phyloP scores from a whole-genome alignment of 1,284 basidiomycete species.

The Tilletia walkeri region DNA sequence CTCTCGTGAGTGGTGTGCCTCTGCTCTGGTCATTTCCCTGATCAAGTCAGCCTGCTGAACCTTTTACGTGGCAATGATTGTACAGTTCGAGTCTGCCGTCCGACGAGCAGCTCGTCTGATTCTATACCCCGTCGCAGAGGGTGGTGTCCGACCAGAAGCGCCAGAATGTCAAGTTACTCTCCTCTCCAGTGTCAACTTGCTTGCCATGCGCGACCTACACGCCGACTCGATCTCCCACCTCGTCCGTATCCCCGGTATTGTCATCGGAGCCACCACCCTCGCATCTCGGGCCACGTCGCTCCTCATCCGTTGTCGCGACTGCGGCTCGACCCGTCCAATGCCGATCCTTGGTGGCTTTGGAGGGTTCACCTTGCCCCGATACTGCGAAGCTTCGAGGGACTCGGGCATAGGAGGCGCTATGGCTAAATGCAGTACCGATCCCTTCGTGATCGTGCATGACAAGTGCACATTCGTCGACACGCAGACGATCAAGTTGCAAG shows the following conservation, averaged over 20 bases:
- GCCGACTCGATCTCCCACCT: conserved; percentile 93
- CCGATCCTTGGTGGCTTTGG: conserved; percentile 77
- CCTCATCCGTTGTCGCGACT: conserved; percentile 87
- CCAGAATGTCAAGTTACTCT: conserved; percentile 87
- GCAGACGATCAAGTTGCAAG: conserved; percentile 94
- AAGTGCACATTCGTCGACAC: conserved; percentile 93
- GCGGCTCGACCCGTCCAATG: conserved; percentile 72
- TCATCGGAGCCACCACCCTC: conserved; percentile 92
- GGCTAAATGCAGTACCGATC: conserved; percentile 92
- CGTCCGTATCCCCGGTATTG: conserved; percentile 94
- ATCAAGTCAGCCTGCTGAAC: neutral
- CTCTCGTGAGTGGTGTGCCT: conserved; percentile 65
- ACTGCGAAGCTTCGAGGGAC: conserved; percentile 48
- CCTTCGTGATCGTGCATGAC: conserved; percentile 92
- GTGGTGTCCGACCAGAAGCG: conserved; percentile 41
- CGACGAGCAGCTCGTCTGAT: conserved; percentile 50
- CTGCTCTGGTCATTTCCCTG: neutral
- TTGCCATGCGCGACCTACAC: conserved; percentile 78
- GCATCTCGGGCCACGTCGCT: conserved; percentile 89
- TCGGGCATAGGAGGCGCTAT: conserved; percentile 67
- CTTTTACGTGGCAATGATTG: neutral
- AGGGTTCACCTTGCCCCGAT: conserved; percentile 62
- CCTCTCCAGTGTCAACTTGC: conserved; percentile 77
- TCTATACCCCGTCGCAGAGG: conserved; percentile 47
- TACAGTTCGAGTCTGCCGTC: conserved; percentile 47